phyloP scores from a whole-genome alignment of 306 rosid genomes.

The Inga oerstediana region DNA sequence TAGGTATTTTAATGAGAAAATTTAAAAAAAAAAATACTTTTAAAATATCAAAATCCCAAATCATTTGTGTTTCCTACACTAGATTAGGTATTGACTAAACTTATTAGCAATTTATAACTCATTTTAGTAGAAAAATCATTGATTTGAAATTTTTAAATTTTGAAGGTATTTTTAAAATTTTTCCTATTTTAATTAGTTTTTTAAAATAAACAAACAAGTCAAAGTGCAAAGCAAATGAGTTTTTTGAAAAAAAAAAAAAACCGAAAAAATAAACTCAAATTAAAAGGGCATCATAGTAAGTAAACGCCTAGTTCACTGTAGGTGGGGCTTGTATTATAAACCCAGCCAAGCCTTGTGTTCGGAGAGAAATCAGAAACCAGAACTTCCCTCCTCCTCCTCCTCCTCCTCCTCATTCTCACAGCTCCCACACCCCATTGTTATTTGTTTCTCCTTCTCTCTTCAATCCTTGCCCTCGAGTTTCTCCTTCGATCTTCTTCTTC shows the following conservation, averaged over 20 bases:
- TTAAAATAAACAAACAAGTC: not conserved
- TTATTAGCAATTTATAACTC: too few relatives aligned
- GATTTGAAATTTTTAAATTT: too few relatives aligned
- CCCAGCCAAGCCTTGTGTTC: not conserved
- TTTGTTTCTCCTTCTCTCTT: not conserved
- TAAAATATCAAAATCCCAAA: too few relatives aligned
- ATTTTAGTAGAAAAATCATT: too few relatives aligned
- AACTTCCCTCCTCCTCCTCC: not conserved
- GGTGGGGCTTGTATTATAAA: constrained; percentile 7
- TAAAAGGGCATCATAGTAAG: constrained; percentile 37
- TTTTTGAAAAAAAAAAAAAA: not conserved
- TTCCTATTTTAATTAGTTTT: too few relatives aligned
- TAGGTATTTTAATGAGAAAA: too few relatives aligned
- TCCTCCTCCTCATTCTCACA: not conserved
- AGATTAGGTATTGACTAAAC: too few relatives aligned
- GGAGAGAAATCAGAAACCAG: not conserved
- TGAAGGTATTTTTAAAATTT: too few relatives aligned
- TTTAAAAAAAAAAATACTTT: too few relatives aligned
- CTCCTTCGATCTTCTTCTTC: constrained; percentile 15
- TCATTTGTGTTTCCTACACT: too few relatives aligned
- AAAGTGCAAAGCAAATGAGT: not conserved
- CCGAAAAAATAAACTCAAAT: too few relatives aligned
- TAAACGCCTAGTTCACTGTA: not conserved
- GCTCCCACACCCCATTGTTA: not conserved
- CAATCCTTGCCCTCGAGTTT: not conserved